Evolutionary conservation across 345 rosid genomes (phyloP).

Genomic region (Turnera subulata): DNA sequence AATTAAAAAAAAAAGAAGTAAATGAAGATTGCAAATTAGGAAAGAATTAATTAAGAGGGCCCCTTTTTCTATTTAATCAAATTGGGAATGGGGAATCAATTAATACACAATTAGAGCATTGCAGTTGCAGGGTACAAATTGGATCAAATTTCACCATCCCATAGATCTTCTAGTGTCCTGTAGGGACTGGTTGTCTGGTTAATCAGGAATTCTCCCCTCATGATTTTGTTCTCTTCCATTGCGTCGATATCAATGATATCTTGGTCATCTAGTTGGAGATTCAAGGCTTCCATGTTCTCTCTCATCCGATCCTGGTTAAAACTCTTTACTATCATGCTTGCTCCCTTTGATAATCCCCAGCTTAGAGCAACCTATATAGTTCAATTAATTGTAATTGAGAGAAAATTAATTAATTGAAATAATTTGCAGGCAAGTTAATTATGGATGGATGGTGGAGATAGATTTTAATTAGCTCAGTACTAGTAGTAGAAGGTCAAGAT

Average conservation of each 20-base stretch:
- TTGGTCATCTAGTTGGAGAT: conserved; percentile 45
- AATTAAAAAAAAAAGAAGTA: no score
- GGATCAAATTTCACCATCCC: conserved; percentile 73
- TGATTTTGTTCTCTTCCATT: conserved; percentile 60
- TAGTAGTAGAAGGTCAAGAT: not conserved
- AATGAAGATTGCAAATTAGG: no score
- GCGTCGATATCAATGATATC: conserved; percentile 52
- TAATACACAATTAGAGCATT: no score
- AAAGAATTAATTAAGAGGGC: no score
- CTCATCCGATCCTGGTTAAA: conserved; percentile 55
- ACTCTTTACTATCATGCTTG: conserved; percentile 77
- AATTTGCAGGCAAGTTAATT: no score
- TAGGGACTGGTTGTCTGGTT: conserved; percentile 76
- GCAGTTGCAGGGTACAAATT: no score
- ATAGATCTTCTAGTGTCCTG: conserved; percentile 56
- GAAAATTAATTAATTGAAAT: no score
- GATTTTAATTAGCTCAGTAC: not conserved
- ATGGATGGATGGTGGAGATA: not conserved
- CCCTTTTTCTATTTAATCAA: no score
- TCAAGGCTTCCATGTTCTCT: conserved; percentile 58
- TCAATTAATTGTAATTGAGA: no score
- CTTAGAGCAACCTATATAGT: conserved; percentile 72
- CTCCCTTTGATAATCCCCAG: conserved; percentile 86
- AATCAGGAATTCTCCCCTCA: conserved; percentile 76
- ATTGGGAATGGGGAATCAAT: no score